Base-by-base conservation (phyloP, 2,329 filamentous ascomycete species). In the Pseudogymnoascus sp. region DNA sequence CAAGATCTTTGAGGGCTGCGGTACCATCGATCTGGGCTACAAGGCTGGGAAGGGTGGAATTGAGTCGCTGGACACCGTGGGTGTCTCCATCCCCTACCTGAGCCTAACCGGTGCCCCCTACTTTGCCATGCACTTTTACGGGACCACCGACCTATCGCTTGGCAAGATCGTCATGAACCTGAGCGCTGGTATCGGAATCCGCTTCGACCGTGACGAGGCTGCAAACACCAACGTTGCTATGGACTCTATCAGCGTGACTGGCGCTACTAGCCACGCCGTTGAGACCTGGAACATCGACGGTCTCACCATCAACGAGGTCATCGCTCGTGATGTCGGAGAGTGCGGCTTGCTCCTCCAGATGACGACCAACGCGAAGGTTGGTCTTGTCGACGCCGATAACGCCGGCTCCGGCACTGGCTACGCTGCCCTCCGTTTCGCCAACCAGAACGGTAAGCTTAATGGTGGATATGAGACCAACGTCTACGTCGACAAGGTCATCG, bases 261-360 rank as follows among this genome's bases (percentile, higher is more conserved):
- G 82, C 2, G 81, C 82, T 7, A 74, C 79, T 5, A 82, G 79
- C 69, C 83, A 85, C 69, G 82, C 81, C 2, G 80, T 85, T 35
- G 83, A 85, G 73, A 82, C 80, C 0, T 85, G 82, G 80, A 85
- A 85, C 71, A 84, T 85, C 44, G 78, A 84, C 66, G 79, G 80
- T 10, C 76, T 85, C 2, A 75, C 71, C 0, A 80, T 85, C 68
- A 76, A 77, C 67, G 72, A 75, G 17, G 82, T 85, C 44, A 79
- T 84, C 36, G 83, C 82, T 1, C 74, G 75, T 8, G 74, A 85
- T 64, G 79, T 82, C 2, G 82, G 81, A 44, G 82, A 85, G 71
- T 82, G 74, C n/a, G 83, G 82, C 0, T 67, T 85, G n/a, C 75
- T 85, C 15, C 71, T 85, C 31, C 82, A 85, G 63, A 78, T 76